phyloP scores from a whole-genome alignment of 768 basidiomycete genomes.

The Infundibulicybe gibba region DNA sequence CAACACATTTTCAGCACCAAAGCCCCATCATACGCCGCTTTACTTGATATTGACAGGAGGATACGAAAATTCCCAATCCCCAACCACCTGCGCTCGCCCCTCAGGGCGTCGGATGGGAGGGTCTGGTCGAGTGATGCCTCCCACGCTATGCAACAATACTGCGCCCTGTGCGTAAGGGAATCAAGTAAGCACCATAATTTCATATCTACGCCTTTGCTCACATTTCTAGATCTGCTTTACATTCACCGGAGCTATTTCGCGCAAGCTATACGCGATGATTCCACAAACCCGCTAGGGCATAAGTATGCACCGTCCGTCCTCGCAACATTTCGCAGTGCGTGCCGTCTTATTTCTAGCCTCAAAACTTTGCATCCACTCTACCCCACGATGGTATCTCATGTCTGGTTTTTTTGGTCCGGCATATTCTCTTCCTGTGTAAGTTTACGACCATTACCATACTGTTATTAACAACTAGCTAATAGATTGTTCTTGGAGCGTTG shows the following conservation, averaged over 20 bases:
- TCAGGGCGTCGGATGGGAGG: slow-evolving; percentile 20
- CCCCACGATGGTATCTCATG: slow-evolving; percentile 23
- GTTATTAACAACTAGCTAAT: neutral
- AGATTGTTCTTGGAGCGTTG: slow-evolving; percentile 45
- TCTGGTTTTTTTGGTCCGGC: slow-evolving; percentile 52
- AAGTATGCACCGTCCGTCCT: slow-evolving; percentile 43
- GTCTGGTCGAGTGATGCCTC: slow-evolving; percentile 36
- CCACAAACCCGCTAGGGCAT: slow-evolving; percentile 40
- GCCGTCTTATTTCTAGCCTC: slow-evolving; percentile 36
- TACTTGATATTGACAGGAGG: slow-evolving; percentile 46
- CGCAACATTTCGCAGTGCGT: slow-evolving; percentile 39
- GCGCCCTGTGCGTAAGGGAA: slow-evolving; percentile 35
- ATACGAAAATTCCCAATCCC: slow-evolving; percentile 50
- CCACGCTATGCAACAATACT: slow-evolving; percentile 43
- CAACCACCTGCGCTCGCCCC: slow-evolving; percentile 36
- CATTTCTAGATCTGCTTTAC: slow-evolving; percentile 33
- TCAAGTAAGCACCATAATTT: slow-evolving; percentile 32
- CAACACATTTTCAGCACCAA: slow-evolving; percentile 37
- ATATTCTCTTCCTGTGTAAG: slow-evolving; percentile 47
- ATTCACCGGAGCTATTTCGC: slow-evolving; percentile 48
- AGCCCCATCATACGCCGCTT: slow-evolving; percentile 34
- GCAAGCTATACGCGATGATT: slow-evolving; percentile 37
- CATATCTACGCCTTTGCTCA: neutral
- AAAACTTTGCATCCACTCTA: slow-evolving; percentile 31
- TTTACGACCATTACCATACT: slow-evolving; percentile 3